Base-by-base conservation (phyloP, 2,329 filamentous ascomycete genomes). In the Alternaria ventricosa region DNA sequence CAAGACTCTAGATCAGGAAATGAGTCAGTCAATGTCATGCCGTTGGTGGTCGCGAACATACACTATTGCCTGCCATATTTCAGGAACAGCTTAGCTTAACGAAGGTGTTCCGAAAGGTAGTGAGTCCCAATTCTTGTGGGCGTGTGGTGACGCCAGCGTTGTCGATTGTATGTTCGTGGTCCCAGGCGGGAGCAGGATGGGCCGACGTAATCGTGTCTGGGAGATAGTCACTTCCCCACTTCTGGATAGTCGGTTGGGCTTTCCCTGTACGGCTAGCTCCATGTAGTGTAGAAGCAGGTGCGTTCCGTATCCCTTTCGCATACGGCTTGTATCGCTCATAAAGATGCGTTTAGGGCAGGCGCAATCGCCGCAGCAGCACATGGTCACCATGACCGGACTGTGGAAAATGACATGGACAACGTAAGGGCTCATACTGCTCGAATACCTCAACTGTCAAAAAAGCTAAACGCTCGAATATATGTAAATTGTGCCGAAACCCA, bases 181-280 rank as follows among this genome's bases (percentile, higher is more conserved):
- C 50, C 33, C n/a, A n/a, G 9, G 12, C 28, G 8, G 23, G 18
- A 36, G 44, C 20, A n/a, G 13, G 25, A n/a, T 20, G 20, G 49
- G 49, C 36, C n/a, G 23, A 55, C 25, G 33, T 56, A 60, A 46
- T 27, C 45, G 30, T 51, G 41, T 47, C 30, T 15, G 43, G 47
- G n/a, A 44, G 50, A 61, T 54, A 25, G 49, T 45, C 53, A 44
- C 46, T 62, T 64, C 65, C 65, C 67, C 65, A 68, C 67, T 60
- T 68, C 46, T 44, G 43, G 45, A 55, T 63, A 27, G 56, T 63
- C 67, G 67, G 68, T 10, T 72, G 61, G 49, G 65, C 68, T 43
- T 72, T 61, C 68, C 63, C 15, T 22, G 47, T 60, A 27, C 41
- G 63, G 69, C 20, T 71, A 73, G 68, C 55, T 41, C 25, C 30